Conservation (phyloP, 768 basidiomycete species). For the Rhodotorula sphaerocarpa region DNA sequence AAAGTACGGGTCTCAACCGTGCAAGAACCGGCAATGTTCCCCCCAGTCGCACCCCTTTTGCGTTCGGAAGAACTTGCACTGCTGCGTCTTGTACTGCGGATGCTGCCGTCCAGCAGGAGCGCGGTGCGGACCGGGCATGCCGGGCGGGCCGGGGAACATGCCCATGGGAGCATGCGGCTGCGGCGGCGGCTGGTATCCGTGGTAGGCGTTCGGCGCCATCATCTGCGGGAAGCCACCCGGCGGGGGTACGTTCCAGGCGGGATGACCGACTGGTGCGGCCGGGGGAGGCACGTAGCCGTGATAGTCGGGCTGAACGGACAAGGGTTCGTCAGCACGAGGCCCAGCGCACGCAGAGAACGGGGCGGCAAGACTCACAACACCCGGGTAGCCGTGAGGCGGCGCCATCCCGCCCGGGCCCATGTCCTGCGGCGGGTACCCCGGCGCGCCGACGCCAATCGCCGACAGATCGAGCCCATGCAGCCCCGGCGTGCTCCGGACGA, state of each 20-base stretch:
- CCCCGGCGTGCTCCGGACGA: slow-evolving; percentile 3
- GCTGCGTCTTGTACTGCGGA: not conserved
- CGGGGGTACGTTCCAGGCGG: not conserved
- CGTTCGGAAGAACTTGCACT: slow-evolving; percentile 9
- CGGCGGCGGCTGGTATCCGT: slow-evolving; percentile 2
- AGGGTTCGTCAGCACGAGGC: too few relatives aligned
- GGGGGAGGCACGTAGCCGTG: too few relatives aligned
- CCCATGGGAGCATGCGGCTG: not conserved
- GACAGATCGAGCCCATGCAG: slow-evolving; percentile 9
- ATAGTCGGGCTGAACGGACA: too few relatives aligned
- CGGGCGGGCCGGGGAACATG: not conserved
- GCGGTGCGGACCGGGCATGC: too few relatives aligned
- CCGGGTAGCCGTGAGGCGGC: too few relatives aligned
- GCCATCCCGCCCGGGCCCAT: too few relatives aligned
- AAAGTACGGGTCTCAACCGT: not conserved
- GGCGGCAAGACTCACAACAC: too few relatives aligned
- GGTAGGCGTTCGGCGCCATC: not conserved
- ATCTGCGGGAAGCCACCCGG: too few relatives aligned
- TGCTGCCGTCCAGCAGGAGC: too few relatives aligned
- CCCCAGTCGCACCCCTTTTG: slow-evolving; percentile 19
- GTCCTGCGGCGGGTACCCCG: too few relatives aligned
- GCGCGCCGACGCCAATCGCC: slow-evolving; percentile 6
- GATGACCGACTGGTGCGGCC: too few relatives aligned
- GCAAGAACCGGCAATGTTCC: slow-evolving; percentile 15
- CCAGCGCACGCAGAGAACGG: too few relatives aligned